Evolutionary conservation across 768 basidiomycete species (phyloP).

Genomic region (Lactifluus volemus): DNA sequence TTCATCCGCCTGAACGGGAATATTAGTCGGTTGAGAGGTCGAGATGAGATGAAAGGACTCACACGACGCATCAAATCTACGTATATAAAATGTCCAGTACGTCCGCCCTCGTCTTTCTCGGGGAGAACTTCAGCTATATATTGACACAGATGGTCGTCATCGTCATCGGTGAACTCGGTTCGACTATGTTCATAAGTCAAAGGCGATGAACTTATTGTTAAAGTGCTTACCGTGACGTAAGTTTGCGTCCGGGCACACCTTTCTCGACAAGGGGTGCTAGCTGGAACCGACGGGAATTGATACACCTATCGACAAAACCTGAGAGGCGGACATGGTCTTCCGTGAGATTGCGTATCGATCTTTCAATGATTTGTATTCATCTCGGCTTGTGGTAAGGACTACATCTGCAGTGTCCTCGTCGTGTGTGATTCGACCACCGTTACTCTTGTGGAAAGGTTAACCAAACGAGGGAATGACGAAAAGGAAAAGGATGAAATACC

Average conservation of each 20-base stretch:
- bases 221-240: constrained; percentile 1
- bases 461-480: not conserved
- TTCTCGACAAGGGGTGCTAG: not conserved
- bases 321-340: constrained; percentile 17
- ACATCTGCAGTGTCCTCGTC: constrained; percentile 5
- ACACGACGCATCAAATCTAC: constrained; percentile 13
- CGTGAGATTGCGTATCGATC: constrained; percentile 10
- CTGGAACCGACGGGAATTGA: constrained; percentile 3
- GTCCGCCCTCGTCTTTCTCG: constrained; percentile 8
- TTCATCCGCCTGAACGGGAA: not conserved
- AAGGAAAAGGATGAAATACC: constrained; percentile 13
- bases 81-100: constrained; percentile 13
- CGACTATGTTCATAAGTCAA: not conserved
- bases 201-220: not conserved
- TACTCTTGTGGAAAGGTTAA: not conserved
- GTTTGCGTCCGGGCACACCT: constrained; percentile 1
- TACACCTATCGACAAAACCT: constrained; percentile 15
- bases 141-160: constrained; percentile 9
- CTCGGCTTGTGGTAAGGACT: constrained; percentile 1
- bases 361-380: constrained; percentile 5
- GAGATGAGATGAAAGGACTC: not conserved
- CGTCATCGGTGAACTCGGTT: constrained; percentile 8
- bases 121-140: constrained; percentile 15
- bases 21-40: not conserved
- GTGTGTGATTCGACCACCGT: constrained; percentile 13